Evolutionary conservation across 352 stramenopile species (phyloP), one percentile per base, ranked within the genome.

Genomic region (Pythium apleroticum): DNA sequence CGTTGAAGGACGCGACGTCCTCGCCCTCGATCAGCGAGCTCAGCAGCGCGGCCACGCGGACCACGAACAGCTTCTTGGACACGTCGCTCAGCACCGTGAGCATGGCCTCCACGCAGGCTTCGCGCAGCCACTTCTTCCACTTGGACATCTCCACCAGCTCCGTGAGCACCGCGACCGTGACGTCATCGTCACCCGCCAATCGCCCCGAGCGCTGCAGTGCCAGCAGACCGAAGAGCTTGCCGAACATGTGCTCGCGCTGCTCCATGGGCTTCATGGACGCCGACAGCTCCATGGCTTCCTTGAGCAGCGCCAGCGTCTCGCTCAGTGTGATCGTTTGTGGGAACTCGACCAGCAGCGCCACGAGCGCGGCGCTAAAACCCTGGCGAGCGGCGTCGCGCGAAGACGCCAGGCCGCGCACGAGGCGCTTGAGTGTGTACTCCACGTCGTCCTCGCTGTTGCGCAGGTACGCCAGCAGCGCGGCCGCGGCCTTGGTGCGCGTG

Each of bases 221-320:
- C 52, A 96, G 75, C 57, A 96, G 73, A 6, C 89, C 90, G 57
- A 97, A 96, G 22, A 97, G 74, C 19, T 89, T 88, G 19, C 91
- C 91, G 65, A 98, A 96, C 81, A 96, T 88, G 77, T 95, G 83
- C 62, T 98, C 91, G 55, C 91, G 81, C 76, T 98, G 89, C 66
- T 98, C 91, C 82, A 95, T 93, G 59, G 86, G 86, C 68, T 96
- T 97, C 85, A 97, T 95, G 60, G 76, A 86, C 52, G 72, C 76
- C 49, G 82, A 81, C 30, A 93, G 74, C 65, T 95, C 73, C 85
- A 96, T 97, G 57, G 87, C 72, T 5, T 91, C 80, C 25, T 71
- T 70, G 53, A 96, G 66, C 53, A 92, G 65, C 25, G 74, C 65
- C 27, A 90, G 75, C 39, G 91, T 81, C 48, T 80, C 75, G 30